These are phyloP conservation scores for Xylogone sp. DNA, from an alignment of 2,329 filamentous ascomycete genomes.

Conservation along the genomic window DNA sequence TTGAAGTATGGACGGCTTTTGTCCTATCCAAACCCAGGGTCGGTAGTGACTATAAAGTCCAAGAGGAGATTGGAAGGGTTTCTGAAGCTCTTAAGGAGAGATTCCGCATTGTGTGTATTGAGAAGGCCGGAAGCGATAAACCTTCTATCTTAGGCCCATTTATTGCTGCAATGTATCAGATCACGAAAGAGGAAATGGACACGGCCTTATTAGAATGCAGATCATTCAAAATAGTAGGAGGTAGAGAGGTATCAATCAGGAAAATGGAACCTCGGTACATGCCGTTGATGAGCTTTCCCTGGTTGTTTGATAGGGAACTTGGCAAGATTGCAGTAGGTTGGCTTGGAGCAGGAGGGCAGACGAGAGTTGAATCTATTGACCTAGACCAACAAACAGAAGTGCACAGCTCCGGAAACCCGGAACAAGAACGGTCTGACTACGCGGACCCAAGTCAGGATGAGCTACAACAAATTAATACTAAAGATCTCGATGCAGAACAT, in stretches of 20 bases:
- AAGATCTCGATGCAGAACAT: no score
- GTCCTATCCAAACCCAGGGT: conserved; percentile 70
- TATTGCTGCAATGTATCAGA: conserved; percentile 81
- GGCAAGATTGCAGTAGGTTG: conserved; percentile 59
- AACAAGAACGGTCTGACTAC: background rate
- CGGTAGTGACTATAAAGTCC: conserved; percentile 77
- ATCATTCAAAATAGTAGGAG: conserved; percentile 33
- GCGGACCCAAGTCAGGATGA: no score
- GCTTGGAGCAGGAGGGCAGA: conserved; percentile 16
- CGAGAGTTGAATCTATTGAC: conserved; percentile 14
- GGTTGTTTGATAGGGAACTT: conserved; percentile 76
- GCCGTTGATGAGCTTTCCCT: conserved; percentile 90
- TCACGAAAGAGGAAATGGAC: conserved; percentile 69
- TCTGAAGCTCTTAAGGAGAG: conserved; percentile 62
- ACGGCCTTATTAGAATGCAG: conserved; percentile 51
- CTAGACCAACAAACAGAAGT: conserved; percentile 11
- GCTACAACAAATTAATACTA: no score
- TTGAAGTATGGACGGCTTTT: conserved; percentile 88
- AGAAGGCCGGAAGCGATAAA: conserved; percentile 58
- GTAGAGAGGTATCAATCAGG: conserved; percentile 23
- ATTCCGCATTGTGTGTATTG: conserved; percentile 64
- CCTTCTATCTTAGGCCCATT: conserved; percentile 63
- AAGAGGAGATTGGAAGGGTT: conserved; percentile 75
- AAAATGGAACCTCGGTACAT: conserved; percentile 47
- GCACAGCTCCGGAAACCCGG: conserved; percentile 4